These are phyloP conservation scores for Tuber microsphaerosporum DNA, from an alignment of 495 filamentous ascomycete genomes.

Conservation along the genomic window DNA sequence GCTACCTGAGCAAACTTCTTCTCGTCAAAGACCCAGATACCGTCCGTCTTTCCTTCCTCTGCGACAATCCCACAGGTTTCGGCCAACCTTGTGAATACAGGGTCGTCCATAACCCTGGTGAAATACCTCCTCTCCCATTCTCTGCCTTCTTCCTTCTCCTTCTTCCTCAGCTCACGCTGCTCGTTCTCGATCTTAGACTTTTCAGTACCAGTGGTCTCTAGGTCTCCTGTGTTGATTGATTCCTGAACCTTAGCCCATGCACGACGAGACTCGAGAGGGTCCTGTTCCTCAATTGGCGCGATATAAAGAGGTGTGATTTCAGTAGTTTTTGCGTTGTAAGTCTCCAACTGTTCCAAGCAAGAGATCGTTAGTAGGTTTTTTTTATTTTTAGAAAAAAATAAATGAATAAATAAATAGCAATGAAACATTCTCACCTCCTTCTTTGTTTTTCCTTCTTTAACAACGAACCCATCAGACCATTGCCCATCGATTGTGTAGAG, in stretches of 20 bases:
- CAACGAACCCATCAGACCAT: constrained; percentile 79
- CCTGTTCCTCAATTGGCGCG: constrained; percentile 70
- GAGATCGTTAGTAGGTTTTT: constrained; percentile 3
- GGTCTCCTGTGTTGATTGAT: constrained; percentile 70
- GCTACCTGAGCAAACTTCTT: constrained; percentile 53
- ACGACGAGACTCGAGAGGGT: constrained; percentile 75
- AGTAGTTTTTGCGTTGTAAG: constrained; percentile 57
- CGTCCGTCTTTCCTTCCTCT: constrained; percentile 78
- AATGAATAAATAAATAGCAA: constrained; percentile 7
- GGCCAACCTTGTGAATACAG: constrained; percentile 55
- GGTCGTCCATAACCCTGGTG: constrained; percentile 49
- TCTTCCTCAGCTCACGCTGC: constrained; percentile 75
- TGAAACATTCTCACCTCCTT: constrained; percentile 39
- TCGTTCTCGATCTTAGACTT: constrained; percentile 87
- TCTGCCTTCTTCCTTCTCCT: constrained; percentile 67
- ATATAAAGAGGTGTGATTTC: constrained; percentile 64
- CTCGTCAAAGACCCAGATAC: constrained; percentile 77
- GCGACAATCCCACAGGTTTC: constrained; percentile 52
- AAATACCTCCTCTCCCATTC: constrained; percentile 88
- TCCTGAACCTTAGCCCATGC: constrained; percentile 82
- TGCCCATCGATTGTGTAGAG: constrained; percentile 82
- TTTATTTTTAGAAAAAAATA: not conserved
- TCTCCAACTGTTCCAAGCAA: constrained; percentile 49
- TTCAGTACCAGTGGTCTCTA: constrained; percentile 67
- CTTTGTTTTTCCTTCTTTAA: constrained; percentile 66